Conservation (phyloP, 2,329 filamentous ascomycete genomes). For the Beauveria sp. region DNA sequence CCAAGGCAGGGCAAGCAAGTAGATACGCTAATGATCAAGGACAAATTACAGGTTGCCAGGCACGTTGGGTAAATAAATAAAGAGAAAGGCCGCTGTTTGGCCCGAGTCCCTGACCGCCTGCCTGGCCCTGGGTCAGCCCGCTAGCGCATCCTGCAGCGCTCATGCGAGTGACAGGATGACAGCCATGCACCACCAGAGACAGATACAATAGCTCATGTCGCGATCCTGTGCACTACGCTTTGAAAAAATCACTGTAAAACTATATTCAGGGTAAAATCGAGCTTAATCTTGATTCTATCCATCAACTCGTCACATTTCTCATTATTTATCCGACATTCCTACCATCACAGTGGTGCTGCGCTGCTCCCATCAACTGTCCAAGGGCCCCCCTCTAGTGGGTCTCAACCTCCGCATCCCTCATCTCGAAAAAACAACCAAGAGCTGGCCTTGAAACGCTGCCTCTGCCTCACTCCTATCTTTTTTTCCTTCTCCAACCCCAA, state of each 20-base stretch:
- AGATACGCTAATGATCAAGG: too few relatives aligned
- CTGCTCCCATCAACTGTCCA: background rate
- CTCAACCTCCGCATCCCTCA: constrained; percentile 14
- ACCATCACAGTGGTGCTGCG: background rate
- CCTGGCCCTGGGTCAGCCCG: background rate
- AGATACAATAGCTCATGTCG: background rate
- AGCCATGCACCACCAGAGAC: background rate
- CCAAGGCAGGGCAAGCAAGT: too few relatives aligned
- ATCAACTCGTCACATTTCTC: background rate
- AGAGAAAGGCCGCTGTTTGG: background rate
- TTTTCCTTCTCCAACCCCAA: constrained; percentile 6
- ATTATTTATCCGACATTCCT: background rate
- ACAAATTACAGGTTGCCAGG: too few relatives aligned
- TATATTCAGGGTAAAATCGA: background rate
- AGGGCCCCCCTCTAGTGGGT: constrained; percentile 9
- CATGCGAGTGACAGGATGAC: constrained; percentile 4
- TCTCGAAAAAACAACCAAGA: constrained; percentile 12
- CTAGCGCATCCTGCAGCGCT: constrained; percentile 3
- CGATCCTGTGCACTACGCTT: background rate
- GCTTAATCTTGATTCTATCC: background rate
- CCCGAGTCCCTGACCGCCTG: too few relatives aligned
- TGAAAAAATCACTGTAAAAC: background rate
- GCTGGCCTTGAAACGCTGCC: constrained; percentile 4
- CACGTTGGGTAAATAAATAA: too few relatives aligned
- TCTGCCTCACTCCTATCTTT: constrained; percentile 8